Percentiles rank a stretch among this genome's conserved stretches.
Conservation (phyloP, 176 grass and related monocot species). For the Paspalum notatum region DNA sequence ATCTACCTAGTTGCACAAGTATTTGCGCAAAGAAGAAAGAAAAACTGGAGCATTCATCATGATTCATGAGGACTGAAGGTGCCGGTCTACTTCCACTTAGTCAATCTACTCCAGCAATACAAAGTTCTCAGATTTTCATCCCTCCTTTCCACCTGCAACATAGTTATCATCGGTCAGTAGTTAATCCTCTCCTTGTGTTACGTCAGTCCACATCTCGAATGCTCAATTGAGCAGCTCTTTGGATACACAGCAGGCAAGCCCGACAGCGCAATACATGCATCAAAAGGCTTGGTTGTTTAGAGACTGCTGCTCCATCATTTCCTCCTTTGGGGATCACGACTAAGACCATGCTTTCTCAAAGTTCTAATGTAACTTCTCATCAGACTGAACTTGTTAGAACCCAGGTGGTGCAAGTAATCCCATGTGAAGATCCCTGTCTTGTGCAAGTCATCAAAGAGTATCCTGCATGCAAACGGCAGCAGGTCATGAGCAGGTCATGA, state of each 20-base stretch:
- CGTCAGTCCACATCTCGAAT: background rate
- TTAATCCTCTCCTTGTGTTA: background rate
- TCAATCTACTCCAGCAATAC: background rate
- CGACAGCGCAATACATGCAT: background rate
- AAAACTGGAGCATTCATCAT: background rate
- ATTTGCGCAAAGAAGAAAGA: background rate
- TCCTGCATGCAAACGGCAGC: conserved; percentile 49
- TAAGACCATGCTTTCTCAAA: conserved; percentile 81
- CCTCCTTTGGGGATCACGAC: conserved; percentile 67
- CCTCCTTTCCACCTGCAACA: background rate
- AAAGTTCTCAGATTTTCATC: background rate
- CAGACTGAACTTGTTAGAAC: conserved; percentile 72
- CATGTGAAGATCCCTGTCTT: conserved; percentile 98
- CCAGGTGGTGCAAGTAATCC: conserved; percentile 93
- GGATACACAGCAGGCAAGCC: background rate
- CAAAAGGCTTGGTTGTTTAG: background rate
- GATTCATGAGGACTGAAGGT: no score
- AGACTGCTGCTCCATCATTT: conserved; percentile 48
- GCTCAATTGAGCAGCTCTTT: background rate
- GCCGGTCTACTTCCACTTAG: background rate
- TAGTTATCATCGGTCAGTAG: background rate
- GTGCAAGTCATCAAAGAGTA: conserved; percentile 93
- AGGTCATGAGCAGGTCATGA: background rate
- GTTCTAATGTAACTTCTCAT: conserved; percentile 78
- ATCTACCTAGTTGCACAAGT: background rate